phyloP scores from a whole-genome alignment of 768 basidiomycete genomes.

The Mrakia gelida region DNA sequence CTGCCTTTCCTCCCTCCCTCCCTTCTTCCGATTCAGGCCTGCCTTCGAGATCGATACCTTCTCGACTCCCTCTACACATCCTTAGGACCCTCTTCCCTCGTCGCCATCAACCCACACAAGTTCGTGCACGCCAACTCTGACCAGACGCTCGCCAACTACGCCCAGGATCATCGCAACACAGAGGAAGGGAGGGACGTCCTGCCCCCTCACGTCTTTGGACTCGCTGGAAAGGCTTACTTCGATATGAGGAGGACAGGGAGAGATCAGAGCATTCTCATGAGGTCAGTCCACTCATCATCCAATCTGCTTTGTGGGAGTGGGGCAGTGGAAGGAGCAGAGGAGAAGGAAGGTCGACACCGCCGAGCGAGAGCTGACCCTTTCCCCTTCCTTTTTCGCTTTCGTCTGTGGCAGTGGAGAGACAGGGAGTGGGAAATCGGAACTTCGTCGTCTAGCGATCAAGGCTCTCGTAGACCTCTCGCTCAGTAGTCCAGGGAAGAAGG shows the following conservation, averaged over 20 bases:
- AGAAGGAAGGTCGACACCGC: neutral
- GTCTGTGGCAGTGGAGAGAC: slow-evolving; percentile 68
- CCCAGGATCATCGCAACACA: slow-evolving; percentile 70
- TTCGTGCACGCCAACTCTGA: slow-evolving; percentile 80
- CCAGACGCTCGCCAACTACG: slow-evolving; percentile 76
- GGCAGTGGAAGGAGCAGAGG: neutral
- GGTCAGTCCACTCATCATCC: slow-evolving; percentile 55
- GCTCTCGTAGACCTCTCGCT: slow-evolving; percentile 85
- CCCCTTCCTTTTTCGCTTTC: slow-evolving; percentile 19
- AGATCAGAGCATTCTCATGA: slow-evolving; percentile 84
- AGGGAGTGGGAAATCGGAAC: slow-evolving; percentile 89
- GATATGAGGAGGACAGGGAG: slow-evolving; percentile 91
- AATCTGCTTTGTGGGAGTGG: too few species aligned
- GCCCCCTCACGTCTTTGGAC: slow-evolving; percentile 82
- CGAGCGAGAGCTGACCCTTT: neutral
- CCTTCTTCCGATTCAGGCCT: slow-evolving; percentile 33
- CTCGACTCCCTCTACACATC: slow-evolving; percentile 42
- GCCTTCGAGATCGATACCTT: slow-evolving; percentile 45
- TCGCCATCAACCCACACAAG: slow-evolving; percentile 91
- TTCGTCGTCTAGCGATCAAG: slow-evolving; percentile 82
- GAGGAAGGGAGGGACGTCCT: slow-evolving; percentile 57
- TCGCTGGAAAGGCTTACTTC: slow-evolving; percentile 87
- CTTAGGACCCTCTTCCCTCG: slow-evolving; percentile 56
- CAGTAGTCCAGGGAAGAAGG: slow-evolving; percentile 77
- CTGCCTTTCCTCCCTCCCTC: neutral